These are phyloP conservation scores for Solanum hybrid DNA, from an alignment of 305 asterid genomes.

Conservation along the genomic window DNA sequence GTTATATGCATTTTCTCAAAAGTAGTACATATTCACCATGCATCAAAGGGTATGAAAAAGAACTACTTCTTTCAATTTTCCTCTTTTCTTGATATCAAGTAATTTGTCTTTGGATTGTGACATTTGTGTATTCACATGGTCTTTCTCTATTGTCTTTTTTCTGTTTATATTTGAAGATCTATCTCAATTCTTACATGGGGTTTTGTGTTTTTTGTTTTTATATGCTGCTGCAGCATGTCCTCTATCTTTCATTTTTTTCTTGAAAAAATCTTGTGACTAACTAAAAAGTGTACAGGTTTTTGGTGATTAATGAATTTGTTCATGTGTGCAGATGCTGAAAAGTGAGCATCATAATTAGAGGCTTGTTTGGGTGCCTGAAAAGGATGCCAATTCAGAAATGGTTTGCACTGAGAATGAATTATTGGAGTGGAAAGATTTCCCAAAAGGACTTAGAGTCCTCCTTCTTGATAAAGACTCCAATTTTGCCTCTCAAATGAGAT, in stretches of 20 bases:
- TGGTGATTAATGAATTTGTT: neutral
- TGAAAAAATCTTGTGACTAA: neutral
- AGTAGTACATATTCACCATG: neutral
- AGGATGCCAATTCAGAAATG: constrained; percentile 44
- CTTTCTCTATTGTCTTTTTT: neutral
- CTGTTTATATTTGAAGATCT: constrained; percentile 1
- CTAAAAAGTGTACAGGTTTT: neutral
- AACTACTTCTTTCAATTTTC: neutral
- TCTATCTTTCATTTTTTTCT: neutral
- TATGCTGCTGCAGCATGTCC: neutral
- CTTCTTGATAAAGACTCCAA: constrained; percentile 18
- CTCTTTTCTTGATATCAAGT: neutral
- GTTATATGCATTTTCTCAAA: neutral
- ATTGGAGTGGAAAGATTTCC: constrained; percentile 44
- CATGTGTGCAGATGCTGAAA: neutral
- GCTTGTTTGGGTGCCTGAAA: constrained; percentile 11
- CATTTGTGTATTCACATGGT: neutral
- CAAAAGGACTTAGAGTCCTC: constrained; percentile 42
- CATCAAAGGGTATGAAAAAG: neutral
- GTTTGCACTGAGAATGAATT: constrained; percentile 39
- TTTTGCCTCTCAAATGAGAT: constrained; percentile 25
- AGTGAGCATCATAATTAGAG: neutral
- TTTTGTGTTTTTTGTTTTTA: neutral
- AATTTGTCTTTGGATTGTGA: neutral
- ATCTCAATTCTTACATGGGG: neutral